These are phyloP conservation scores for Limtongia smithiae DNA, from an alignment of 805 yeast species.

Conservation along the genomic window DNA sequence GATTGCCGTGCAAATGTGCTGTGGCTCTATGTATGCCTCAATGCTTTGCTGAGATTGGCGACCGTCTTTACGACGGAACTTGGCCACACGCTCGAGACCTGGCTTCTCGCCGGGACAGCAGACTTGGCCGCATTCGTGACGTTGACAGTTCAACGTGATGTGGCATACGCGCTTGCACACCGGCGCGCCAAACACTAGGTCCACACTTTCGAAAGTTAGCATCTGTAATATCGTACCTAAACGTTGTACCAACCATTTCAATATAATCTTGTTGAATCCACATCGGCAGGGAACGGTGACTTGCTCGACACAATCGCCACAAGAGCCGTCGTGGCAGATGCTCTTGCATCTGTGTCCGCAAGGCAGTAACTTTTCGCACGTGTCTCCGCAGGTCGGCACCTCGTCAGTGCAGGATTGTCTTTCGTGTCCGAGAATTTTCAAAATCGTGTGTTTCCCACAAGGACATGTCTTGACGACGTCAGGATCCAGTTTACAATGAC, in stretches of 20 bases:
- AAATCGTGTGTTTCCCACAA: slow-evolving; percentile 65
- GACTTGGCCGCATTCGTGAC: slow-evolving; percentile 64
- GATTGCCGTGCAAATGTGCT: slow-evolving; percentile 33
- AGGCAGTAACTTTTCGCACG: slow-evolving; percentile 57
- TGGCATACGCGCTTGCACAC: slow-evolving; percentile 68
- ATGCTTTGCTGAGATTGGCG: slow-evolving; percentile 39
- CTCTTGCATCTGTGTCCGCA: slow-evolving; percentile 74
- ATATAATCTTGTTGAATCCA: slow-evolving; percentile 38
- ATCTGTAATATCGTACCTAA: not conserved
- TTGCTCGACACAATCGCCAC: slow-evolving; percentile 61
- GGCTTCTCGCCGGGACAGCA: slow-evolving; percentile 69
- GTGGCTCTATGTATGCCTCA: slow-evolving; percentile 34
- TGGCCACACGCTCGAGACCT: slow-evolving; percentile 47
- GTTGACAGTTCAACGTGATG: slow-evolving; percentile 70
- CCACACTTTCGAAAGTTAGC: slow-evolving; percentile 1
- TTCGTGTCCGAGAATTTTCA: slow-evolving; percentile 37
- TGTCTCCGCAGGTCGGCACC: slow-evolving; percentile 66
- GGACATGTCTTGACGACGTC: slow-evolving; percentile 60
- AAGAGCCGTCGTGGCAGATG: slow-evolving; percentile 73
- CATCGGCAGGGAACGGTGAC: slow-evolving; percentile 61
- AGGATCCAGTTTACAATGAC: slow-evolving; percentile 65
- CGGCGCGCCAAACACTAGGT: slow-evolving; percentile 41
- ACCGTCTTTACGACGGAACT: slow-evolving; percentile 16
- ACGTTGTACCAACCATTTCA: slow-evolving; percentile 22
- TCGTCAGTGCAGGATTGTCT: slow-evolving; percentile 70